Evolutionary conservation across 176 grass and related monocot genomes (phyloP), one percentile per base, ranked within the genome.

Genomic region (Oryza nivara): DNA sequence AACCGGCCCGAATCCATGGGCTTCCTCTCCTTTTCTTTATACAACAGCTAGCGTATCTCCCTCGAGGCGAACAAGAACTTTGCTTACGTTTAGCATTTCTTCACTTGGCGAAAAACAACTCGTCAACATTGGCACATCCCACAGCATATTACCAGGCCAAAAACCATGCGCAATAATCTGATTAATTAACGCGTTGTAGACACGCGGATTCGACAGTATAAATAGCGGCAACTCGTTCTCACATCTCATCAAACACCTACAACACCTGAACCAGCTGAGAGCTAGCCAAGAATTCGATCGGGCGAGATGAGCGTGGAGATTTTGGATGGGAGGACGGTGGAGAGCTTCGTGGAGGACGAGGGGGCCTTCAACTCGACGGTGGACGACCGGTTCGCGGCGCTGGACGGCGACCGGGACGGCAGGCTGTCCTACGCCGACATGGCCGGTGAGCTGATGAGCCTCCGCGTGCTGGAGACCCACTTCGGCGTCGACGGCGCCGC

Each of bases 271-370:
- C 35, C 40, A 41, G 1, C 43, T 44, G 2, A 44, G 43, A 44
- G 43, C 43, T 44, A 44, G 43, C 2, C 9, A 46, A 46, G 7
- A 46, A 3, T 10, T n/a, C n/a, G 3, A 4, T 38, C 12, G 46
- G 13, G 47, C 16, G 86, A 77, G 68, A 97, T 94, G 94, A 97
- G 91, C 84, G 85, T 97, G 32, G 94, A 93, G 80, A 84, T 97
- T 23, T 19, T 96, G n/a, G 94, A 93, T 72, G 87, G 90, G 22
- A 45, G 67, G 45, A 94, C 68, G 64, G 79, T 95, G 75, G 85
- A 88, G 65, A 83, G 82, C 64, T 92, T 94, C 81, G 90, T 97
- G 16, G 92, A 92, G 83, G 90, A 92, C 82, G 90, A 89, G 75
- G 49, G 73, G 0, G 88, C 86, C 25, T 97, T 92, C 88, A 87